Evolutionary conservation across 441 rosid species (phyloP).

Genomic region (Eruca vesicaria): DNA sequence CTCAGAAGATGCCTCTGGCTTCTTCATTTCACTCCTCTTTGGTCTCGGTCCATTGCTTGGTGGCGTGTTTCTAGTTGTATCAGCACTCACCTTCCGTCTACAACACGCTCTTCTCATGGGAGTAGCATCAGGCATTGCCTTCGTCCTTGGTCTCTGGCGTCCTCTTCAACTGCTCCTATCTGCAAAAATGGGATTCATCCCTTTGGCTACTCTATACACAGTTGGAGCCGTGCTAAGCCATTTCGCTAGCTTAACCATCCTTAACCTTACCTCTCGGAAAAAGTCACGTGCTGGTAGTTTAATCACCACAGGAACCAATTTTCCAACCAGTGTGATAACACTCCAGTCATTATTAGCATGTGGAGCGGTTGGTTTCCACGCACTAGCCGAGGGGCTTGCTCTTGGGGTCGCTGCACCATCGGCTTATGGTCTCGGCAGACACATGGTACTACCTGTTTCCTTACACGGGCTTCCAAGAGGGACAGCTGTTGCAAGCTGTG

Average conservation of each 20-base stretch:
- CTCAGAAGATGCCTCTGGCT: conserved; percentile 97
- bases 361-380: conserved; percentile 86
- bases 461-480: conserved; percentile 98
- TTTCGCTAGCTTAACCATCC: conserved; percentile 50
- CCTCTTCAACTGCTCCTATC: conserved; percentile 81
- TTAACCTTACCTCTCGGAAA: conserved; percentile 55
- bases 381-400: conserved; percentile 98
- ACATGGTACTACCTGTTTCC: conserved; percentile 97
- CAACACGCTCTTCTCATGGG: conserved; percentile 97
- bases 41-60: conserved; percentile 97
- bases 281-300: conserved; percentile 51
- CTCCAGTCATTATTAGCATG: conserved; percentile 91
- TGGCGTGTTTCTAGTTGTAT: conserved; percentile 69
- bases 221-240: conserved; percentile 63
- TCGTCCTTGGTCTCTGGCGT: conserved; percentile 88
- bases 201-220: conserved; percentile 51
- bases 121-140: conserved; percentile 88
- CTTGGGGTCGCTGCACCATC: conserved; percentile 97
- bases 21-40: conserved; percentile 89
- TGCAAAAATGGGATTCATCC: conserved; percentile 75
- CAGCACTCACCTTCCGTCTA: conserved; percentile 71
- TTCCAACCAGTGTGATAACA: conserved; percentile 70
- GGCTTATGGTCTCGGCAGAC: conserved; percentile 91
- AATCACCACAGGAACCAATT: conserved; percentile 50
- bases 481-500: conserved; percentile 95